These are phyloP conservation scores for Laetiporus sulphureus DNA, from an alignment of 1,284 basidiomycete genomes.

Conservation along the genomic window DNA sequence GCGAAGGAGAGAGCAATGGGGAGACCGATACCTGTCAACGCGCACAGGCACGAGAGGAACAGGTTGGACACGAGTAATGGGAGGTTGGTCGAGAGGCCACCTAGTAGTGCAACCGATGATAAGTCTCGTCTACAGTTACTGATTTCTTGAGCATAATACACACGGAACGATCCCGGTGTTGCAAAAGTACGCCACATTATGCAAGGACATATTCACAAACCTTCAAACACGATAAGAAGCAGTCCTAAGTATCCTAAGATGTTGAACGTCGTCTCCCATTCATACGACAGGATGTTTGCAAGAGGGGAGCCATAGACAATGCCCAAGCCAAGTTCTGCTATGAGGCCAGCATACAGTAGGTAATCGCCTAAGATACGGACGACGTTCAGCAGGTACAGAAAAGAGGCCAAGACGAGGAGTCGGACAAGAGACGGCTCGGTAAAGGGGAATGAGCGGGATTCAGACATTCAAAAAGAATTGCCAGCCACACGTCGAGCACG, in stretches of 20 bases:
- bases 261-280: slow-evolving; percentile 37
- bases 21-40: slow-evolving; percentile 36
- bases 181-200: background rate
- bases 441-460: slow-evolving; percentile 17
- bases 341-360: slow-evolving; percentile 17
- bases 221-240: slow-evolving; percentile 47
- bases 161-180: too few relatives aligned
- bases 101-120: slow-evolving; percentile 17
- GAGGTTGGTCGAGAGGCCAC: slow-evolving; percentile 38
- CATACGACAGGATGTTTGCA: slow-evolving; percentile 30
- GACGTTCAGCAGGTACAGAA: slow-evolving; percentile 21
- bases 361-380: slow-evolving; percentile 16
- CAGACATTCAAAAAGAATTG: too few relatives aligned
- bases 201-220: slow-evolving; percentile 16
- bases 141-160: too few relatives aligned
- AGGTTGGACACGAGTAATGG: slow-evolving; percentile 32
- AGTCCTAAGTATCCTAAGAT: slow-evolving; percentile 44
- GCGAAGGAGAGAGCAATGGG: slow-evolving; percentile 42
- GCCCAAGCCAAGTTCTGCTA: slow-evolving; percentile 42
- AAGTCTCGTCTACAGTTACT: background rate
- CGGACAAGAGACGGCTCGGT: slow-evolving; percentile 15
- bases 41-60: slow-evolving; percentile 34
- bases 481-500: too few relatives aligned
- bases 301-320: slow-evolving; percentile 41
- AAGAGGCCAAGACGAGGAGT: slow-evolving; percentile 19